Conservation (phyloP, 1,284 basidiomycete species). For the Rhodotorula sp. region DNA sequence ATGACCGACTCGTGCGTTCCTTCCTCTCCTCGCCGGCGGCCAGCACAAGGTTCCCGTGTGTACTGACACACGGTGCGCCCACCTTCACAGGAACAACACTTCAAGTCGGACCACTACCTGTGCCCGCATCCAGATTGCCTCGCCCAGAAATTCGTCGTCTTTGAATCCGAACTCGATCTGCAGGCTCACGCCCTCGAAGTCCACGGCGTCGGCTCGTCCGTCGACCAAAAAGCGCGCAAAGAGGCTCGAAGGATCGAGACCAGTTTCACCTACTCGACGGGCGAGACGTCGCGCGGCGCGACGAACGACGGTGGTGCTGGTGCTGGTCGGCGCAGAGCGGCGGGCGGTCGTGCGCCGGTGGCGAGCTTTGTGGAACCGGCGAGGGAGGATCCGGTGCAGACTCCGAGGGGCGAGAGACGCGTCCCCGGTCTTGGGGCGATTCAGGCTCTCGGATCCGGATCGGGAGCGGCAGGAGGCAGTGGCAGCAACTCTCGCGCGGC, state of each 20-base stretch:
- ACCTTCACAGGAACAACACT: constrained; percentile 31
- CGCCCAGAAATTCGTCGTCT: constrained; percentile 91
- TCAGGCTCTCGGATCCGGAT: constrained; percentile 22
- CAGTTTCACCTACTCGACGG: constrained; percentile 65
- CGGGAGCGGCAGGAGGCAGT: not conserved
- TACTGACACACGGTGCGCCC: too few species aligned
- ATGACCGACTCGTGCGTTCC: constrained; percentile 36
- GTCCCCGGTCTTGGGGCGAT: constrained; percentile 49
- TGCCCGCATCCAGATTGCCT: constrained; percentile 74
- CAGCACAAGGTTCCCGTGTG: too few species aligned
- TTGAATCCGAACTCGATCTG: constrained; percentile 80
- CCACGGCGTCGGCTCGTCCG: constrained; percentile 62
- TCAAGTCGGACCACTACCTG: constrained; percentile 63
- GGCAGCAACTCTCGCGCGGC: constrained; percentile 12
- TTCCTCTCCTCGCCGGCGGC: too few species aligned
- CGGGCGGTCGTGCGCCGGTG: constrained; percentile 14
- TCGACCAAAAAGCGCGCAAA: constrained; percentile 61
- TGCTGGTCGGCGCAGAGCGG: constrained; percentile 45
- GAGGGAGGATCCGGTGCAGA: constrained; percentile 7
- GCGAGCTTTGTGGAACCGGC: constrained; percentile 35
- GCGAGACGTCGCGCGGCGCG: constrained; percentile 11
- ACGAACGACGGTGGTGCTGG: constrained; percentile 25
- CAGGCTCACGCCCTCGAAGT: constrained; percentile 86
- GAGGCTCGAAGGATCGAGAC: constrained; percentile 75
- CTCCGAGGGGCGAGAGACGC: constrained; percentile 45